A percentile compares a stretch with the other conserved stretches of the same genome.
Evolutionary conservation across 2,329 filamentous ascomycete genomes (phyloP).

Genomic region (Sporothrix inflata): DNA sequence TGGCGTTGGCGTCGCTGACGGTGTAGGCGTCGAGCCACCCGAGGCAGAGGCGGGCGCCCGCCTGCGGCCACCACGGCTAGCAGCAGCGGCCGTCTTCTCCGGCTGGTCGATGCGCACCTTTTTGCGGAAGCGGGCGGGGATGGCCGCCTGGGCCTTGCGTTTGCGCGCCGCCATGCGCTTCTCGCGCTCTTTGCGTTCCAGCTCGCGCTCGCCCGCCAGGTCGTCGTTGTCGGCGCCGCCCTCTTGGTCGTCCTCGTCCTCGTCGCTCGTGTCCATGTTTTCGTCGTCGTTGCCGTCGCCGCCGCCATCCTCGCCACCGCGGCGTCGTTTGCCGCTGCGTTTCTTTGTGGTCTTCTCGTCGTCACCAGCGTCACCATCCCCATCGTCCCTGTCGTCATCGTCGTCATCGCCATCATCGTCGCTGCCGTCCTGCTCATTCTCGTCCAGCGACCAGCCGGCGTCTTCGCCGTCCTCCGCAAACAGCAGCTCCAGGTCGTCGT

Average conservation of each 20-base stretch:
- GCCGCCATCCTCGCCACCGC: slow-evolving; percentile 46
- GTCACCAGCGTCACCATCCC: slow-evolving; percentile 67
- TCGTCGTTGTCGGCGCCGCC: slow-evolving; percentile 60
- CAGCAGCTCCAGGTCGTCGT: slow-evolving; percentile 71
- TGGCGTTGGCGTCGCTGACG: slow-evolving; percentile 42
- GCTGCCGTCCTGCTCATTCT: slow-evolving; percentile 68
- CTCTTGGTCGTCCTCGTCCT: slow-evolving; percentile 75
- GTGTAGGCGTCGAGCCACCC: slow-evolving; percentile 30
- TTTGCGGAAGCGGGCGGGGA: slow-evolving; percentile 72
- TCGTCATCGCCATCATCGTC: slow-evolving; percentile 76
- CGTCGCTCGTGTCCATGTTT: slow-evolving; percentile 82
- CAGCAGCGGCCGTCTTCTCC: slow-evolving; percentile 36
- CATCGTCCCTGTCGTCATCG: slow-evolving; percentile 48
- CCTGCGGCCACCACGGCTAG: slow-evolving; percentile 35
- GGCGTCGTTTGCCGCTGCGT: not conserved
- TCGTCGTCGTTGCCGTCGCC: slow-evolving; percentile 71
- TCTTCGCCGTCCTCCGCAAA: slow-evolving; percentile 75
- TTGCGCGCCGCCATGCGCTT: slow-evolving; percentile 72
- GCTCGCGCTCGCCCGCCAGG: slow-evolving; percentile 82
- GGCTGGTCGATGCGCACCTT: slow-evolving; percentile 69
- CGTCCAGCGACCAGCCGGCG: slow-evolving; percentile 72
- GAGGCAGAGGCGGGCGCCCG: slow-evolving; percentile 38
- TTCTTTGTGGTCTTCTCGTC: slow-evolving; percentile 57
- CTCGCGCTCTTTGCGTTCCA: slow-evolving; percentile 75
- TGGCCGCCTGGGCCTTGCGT: slow-evolving; percentile 76